These are phyloP conservation scores for Thermoascus crustaceus DNA, from an alignment of 2,329 filamentous ascomycete genomes.

Conservation along the genomic window DNA sequence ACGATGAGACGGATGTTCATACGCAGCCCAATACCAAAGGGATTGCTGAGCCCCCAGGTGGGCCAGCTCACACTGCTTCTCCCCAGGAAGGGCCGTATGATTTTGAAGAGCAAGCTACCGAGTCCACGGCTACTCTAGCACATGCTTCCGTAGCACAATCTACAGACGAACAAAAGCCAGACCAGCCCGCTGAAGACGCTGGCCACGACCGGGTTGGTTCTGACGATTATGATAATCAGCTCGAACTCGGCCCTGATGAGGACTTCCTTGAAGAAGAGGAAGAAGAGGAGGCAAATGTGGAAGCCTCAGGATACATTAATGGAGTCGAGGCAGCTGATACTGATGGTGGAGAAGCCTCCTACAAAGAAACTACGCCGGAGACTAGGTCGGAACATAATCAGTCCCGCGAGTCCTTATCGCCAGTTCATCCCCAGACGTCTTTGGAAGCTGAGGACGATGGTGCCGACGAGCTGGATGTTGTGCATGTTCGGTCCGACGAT, in stretches of 20 bases:
- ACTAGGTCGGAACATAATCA: no score
- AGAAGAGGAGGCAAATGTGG: slow-evolving; percentile 9
- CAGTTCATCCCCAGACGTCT: no score
- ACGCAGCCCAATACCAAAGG: slow-evolving; percentile 6
- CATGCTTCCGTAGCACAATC: slow-evolving; percentile 11
- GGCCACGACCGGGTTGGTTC: neutral
- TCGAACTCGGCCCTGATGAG: slow-evolving; percentile 4
- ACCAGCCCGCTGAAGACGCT: slow-evolving; percentile 7
- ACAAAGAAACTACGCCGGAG: neutral
- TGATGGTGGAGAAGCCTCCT: slow-evolving; percentile 6
- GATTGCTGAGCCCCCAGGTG: neutral
- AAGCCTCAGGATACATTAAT: slow-evolving; percentile 7
- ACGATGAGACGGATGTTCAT: slow-evolving; percentile 3
- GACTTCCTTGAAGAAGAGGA: slow-evolving; percentile 4
- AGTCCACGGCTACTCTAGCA: slow-evolving; percentile 21
- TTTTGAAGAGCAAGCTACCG: slow-evolving; percentile 22
- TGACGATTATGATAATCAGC: slow-evolving; percentile 2
- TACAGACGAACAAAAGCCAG: slow-evolving; percentile 11
- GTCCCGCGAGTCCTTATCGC: no score
- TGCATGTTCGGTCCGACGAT: no score
- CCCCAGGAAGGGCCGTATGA: slow-evolving; percentile 16
- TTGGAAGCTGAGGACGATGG: neutral
- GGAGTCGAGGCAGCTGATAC: slow-evolving; percentile 11
- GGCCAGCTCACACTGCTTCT: slow-evolving; percentile 5
- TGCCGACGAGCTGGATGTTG: neutral